Conservation (phyloP, 768 basidiomycete species). For the Mycena pura region DNA sequence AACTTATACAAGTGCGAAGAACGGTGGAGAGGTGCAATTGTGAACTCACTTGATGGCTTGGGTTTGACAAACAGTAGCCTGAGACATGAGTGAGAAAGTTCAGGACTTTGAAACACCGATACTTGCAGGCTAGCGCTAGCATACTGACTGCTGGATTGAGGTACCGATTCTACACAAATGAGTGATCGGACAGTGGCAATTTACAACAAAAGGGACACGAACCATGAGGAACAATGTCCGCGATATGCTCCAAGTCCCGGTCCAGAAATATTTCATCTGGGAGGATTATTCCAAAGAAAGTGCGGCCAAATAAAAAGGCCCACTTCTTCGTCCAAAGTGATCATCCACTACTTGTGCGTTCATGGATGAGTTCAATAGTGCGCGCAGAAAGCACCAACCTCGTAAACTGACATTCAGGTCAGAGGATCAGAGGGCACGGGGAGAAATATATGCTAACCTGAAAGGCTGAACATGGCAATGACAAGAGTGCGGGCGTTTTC, state of each 20-base stretch:
- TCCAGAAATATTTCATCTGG: conserved; percentile 50
- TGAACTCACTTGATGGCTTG: conserved; percentile 32
- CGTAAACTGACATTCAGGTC: conserved; percentile 15
- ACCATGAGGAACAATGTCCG: conserved; percentile 47
- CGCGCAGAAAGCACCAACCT: conserved; percentile 8
- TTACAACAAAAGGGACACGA: conserved; percentile 6
- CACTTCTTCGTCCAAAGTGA: conserved; percentile 50
- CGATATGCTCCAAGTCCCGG: conserved; percentile 42
- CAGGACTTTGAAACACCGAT: conserved; percentile 17
- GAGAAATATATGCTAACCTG: conserved; percentile 1
- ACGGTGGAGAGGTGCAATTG: background rate
- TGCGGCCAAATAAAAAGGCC: background rate
- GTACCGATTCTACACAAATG: conserved; percentile 41
- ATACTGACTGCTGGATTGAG: conserved; percentile 33
- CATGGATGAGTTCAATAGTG: background rate
- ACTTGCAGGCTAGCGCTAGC: conserved; percentile 7
- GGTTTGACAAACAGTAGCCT: conserved; percentile 36
- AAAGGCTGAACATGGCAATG: conserved; percentile 22
- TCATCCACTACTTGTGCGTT: conserved; percentile 24
- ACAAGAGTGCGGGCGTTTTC: conserved; percentile 21
- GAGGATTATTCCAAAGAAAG: background rate
- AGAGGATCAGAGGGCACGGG: background rate
- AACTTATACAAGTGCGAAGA: background rate
- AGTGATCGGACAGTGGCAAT: background rate
- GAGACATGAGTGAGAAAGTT: conserved; percentile 8